Percentiles rank a stretch among this genome's conserved stretches.
Evolutionary conservation across 78 protist genomes (phyloP).

Genomic region (Guillardia theta): DNA sequence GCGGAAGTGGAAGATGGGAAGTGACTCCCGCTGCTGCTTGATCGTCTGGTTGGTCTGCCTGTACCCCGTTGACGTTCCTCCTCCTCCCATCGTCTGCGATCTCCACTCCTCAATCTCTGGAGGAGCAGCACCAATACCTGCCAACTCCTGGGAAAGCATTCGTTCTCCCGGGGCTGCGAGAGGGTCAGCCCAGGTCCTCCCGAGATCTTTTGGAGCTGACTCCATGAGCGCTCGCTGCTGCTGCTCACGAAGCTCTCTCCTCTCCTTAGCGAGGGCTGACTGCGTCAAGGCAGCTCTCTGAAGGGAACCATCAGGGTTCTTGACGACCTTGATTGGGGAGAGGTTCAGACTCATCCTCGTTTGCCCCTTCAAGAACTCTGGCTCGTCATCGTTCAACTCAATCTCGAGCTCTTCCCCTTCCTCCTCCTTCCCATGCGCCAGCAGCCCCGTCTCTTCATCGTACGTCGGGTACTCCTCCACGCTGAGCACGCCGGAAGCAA

Average conservation of each 20-base stretch:
- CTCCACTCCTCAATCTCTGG: slow-evolving; percentile 80
- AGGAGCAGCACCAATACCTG: slow-evolving; percentile 41
- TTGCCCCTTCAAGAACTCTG: slow-evolving; percentile 78
- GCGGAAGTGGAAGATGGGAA: slow-evolving; percentile 61
- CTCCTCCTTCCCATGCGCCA: slow-evolving; percentile 41
- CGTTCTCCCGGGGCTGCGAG: slow-evolving; percentile 17
- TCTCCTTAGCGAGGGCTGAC: slow-evolving; percentile 78
- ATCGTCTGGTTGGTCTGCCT: slow-evolving; percentile 42
- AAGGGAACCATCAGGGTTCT: slow-evolving; percentile 94
- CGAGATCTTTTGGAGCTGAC: slow-evolving; percentile 73
- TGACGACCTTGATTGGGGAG: slow-evolving; percentile 89
- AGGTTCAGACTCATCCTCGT: slow-evolving; percentile 53
- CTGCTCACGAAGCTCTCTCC: slow-evolving; percentile 82
- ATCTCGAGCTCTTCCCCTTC: slow-evolving; percentile 85
- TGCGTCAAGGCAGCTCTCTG: slow-evolving; percentile 88
- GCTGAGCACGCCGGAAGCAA: slow-evolving; percentile 79
- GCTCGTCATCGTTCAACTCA: slow-evolving; percentile 89
- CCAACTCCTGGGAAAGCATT: slow-evolving; percentile 56
- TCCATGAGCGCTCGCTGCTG: slow-evolving; percentile 70
- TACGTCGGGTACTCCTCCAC: slow-evolving; percentile 38
- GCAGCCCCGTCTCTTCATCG: slow-evolving; percentile 37
- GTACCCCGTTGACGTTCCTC: neutral
- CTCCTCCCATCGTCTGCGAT: neutral
- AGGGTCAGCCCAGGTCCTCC: slow-evolving; percentile 84
- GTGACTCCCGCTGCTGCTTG: slow-evolving; percentile 63